phyloP scores from a whole-genome alignment of 2,329 filamentous ascomycete genomes.

The Paracoccidioides brasiliensis region DNA sequence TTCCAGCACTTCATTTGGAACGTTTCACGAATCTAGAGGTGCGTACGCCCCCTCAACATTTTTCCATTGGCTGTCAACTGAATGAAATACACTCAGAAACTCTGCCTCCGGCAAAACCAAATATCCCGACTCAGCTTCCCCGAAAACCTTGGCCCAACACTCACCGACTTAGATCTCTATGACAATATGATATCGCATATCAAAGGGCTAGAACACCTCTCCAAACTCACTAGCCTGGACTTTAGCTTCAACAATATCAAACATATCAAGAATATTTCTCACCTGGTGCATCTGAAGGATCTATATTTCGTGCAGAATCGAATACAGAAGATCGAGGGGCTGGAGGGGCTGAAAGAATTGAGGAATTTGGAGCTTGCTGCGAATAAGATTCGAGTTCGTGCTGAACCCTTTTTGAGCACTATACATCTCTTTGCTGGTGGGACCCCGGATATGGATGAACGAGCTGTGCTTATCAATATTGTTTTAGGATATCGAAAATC shows the following conservation, averaged over 20 bases:
- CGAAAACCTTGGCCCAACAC: slow-evolving; percentile 46
- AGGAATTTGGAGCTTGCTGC: slow-evolving; percentile 82
- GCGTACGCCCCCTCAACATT: slow-evolving; percentile 9
- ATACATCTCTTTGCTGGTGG: background rate
- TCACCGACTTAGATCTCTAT: slow-evolving; percentile 85
- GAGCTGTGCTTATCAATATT: slow-evolving; percentile 4
- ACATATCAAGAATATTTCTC: slow-evolving; percentile 79
- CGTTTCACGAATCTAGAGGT: slow-evolving; percentile 63
- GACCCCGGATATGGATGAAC: background rate
- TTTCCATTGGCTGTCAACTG: slow-evolving; percentile 1
- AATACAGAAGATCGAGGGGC: slow-evolving; percentile 72
- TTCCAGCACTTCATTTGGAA: slow-evolving; percentile 65
- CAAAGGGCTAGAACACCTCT: slow-evolving; percentile 65
- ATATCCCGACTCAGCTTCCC: slow-evolving; percentile 73
- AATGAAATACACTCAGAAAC: slow-evolving; percentile 32
- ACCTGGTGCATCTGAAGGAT: slow-evolving; percentile 65
- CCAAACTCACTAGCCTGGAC: slow-evolving; percentile 65
- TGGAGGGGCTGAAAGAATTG: slow-evolving; percentile 61
- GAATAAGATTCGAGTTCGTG: slow-evolving; percentile 61
- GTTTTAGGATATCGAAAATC: slow-evolving; percentile 59
- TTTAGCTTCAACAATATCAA: slow-evolving; percentile 99
- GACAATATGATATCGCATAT: slow-evolving; percentile 89
- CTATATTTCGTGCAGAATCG: slow-evolving; percentile 93
- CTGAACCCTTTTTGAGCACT: background rate
- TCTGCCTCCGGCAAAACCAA: slow-evolving; percentile 87